These are phyloP conservation scores for Cladosporium austrohemisphaericum DNA, from an alignment of 2,329 filamentous ascomycete genomes.

Conservation along the genomic window DNA sequence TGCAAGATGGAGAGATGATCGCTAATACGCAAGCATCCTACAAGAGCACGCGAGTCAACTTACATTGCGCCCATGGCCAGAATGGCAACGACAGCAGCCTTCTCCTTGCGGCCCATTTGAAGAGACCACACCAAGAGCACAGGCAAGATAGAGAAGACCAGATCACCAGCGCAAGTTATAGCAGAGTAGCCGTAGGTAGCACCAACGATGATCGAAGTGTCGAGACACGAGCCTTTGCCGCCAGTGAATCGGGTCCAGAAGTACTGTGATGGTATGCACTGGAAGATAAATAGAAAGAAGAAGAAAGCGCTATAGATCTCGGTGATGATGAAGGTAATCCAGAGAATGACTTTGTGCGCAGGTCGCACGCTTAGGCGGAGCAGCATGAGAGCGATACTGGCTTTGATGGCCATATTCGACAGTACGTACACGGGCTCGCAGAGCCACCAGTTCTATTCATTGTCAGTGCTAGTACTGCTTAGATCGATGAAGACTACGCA, in stretches of 20 bases:
- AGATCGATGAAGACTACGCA: too few species aligned
- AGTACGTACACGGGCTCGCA: slow-evolving; percentile 22
- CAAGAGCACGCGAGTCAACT: too few species aligned
- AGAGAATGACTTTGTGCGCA: slow-evolving; percentile 15
- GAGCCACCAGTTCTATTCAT: slow-evolving; percentile 40
- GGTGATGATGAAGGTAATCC: slow-evolving; percentile 15
- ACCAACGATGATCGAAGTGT: slow-evolving; percentile 46
- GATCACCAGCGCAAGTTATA: slow-evolving; percentile 40
- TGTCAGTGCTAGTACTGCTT: too few species aligned
- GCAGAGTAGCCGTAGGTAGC: slow-evolving; percentile 32
- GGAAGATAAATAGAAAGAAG: slow-evolving; percentile 22
- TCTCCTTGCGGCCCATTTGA: slow-evolving; percentile 37
- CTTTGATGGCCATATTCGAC: slow-evolving; percentile 22
- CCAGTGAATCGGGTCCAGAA: slow-evolving; percentile 19
- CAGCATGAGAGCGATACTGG: slow-evolving; percentile 20
- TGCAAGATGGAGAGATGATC: background rate
- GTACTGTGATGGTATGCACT: slow-evolving; percentile 18
- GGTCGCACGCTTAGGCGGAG: slow-evolving; percentile 16
- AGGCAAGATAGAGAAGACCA: slow-evolving; percentile 40
- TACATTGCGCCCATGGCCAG: slow-evolving; percentile 39
- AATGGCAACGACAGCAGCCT: slow-evolving; percentile 37
- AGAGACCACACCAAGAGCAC: slow-evolving; percentile 40
- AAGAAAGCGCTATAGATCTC: slow-evolving; percentile 18
- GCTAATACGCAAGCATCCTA: background rate
- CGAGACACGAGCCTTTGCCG: slow-evolving; percentile 27